Base-by-base conservation (phyloP, 129 eudicot genomes). In the Logfia minima region DNA sequence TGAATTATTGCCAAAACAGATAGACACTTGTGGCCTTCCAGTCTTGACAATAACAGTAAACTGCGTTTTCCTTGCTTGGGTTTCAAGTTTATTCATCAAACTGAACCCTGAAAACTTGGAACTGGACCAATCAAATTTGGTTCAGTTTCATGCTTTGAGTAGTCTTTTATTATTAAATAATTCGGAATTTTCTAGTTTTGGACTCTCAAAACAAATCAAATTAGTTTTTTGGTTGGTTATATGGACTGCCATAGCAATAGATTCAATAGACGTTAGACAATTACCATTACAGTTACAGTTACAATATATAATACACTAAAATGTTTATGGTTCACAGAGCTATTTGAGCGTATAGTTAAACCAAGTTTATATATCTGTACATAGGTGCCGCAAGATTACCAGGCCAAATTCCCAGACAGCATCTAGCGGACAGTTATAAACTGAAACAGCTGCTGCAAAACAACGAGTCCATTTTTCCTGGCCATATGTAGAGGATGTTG, bases 361-460 rank as follows among this genome's bases (percentile, higher is more conserved):
- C 58, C 17, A 37, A 55, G 41, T 59, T 48, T 43, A 67, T 31
- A 29, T 78, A 4, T 32, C 21, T 32, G 35, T 28, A 41, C 79
- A 68, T 84, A 90, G 96, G 72, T 88, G 71, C 91, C 83, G 4
- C 86, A 84, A 59, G 81, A 78, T 76, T 90, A 90, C 19, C 93
- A 88, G 74, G 86, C 84, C 66, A 90, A 83, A 81, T 90, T 90
- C 79, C 96, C 93, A 0, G 89, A 82, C 28, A 87, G 92, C 88
- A 58, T 81, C 61, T 87, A 85, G 76, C 34, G 8, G 78, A 16
- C 39, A 56, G 58, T 43, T 45, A 69, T 75, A 64, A 64, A 45
- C 71, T 1, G 41, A 56, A 31, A 45, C 63, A 43, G 23, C 41
- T 58, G 68, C 28, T 10, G 9, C 52, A 26, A 32, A 51, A 19